phyloP scores from a whole-genome alignment of 306 rosid genomes.

The Cyclanthera cordifolia region DNA sequence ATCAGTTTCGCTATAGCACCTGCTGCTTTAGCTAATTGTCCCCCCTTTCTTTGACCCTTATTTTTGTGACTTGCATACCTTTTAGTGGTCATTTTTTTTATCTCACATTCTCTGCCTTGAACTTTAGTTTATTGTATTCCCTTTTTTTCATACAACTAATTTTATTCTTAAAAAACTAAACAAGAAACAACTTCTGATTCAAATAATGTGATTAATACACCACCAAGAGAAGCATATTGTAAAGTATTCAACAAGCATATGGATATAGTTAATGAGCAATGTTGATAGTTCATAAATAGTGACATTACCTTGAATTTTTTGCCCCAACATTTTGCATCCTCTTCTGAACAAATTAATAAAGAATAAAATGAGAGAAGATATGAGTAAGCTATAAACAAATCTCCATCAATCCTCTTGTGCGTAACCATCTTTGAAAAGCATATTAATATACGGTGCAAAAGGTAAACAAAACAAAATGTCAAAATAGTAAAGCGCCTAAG shows the following conservation, averaged over 20 bases:
- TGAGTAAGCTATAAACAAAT: not conserved
- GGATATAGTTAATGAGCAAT: not conserved
- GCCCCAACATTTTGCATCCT: not conserved
- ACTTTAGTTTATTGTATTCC: not conserved
- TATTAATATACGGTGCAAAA: too few relatives aligned
- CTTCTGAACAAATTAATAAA: slow-evolving; percentile 8
- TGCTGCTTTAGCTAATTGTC: too few relatives aligned
- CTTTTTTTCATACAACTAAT: not conserved
- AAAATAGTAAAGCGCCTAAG: too few relatives aligned
- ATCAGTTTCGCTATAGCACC: too few relatives aligned
- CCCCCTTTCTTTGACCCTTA: not conserved
- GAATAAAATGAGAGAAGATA: not conserved
- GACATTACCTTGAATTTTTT: slow-evolving; percentile 11
- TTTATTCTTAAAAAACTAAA: not conserved
- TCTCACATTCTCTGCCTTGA: not conserved
- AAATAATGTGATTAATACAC: too few relatives aligned
- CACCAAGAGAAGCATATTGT: too few relatives aligned
- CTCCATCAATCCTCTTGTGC: too few relatives aligned
- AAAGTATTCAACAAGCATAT: not conserved
- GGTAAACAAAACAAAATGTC: too few relatives aligned
- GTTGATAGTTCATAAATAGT: not conserved
- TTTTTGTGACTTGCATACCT: not conserved
- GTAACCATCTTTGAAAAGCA: too few relatives aligned
- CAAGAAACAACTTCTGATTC: too few relatives aligned
- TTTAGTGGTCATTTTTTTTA: not conserved